Conservation (phyloP, 2,329 filamentous ascomycete genomes). For the Neospermospora avenae region DNA sequence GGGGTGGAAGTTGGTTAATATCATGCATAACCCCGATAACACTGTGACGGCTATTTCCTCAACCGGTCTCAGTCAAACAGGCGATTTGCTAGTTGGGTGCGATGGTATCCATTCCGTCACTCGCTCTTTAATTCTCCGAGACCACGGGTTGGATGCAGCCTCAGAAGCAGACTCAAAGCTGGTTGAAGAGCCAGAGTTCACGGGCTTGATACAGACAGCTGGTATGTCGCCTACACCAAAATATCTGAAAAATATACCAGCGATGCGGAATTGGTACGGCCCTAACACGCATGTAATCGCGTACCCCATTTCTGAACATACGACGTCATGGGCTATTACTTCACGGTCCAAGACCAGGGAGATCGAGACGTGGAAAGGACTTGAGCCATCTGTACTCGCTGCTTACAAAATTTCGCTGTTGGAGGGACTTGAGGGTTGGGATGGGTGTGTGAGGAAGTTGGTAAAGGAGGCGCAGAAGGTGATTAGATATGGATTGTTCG, state of each 20-base stretch:
- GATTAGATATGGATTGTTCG: neutral
- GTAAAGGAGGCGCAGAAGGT: neutral
- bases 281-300: neutral
- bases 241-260: neutral
- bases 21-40: neutral
- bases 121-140: constrained; percentile 3
- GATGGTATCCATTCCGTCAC: constrained; percentile 14
- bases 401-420: neutral
- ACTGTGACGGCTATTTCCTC: neutral
- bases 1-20: neutral
- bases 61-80: neutral
- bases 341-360: neutral
- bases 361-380: neutral
- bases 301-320: neutral
- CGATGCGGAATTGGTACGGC: neutral
- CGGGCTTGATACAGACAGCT: neutral
- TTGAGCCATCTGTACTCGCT: neutral
- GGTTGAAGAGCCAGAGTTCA: neutral
- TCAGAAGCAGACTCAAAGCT: too few relatives aligned
- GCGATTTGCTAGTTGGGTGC: constrained; percentile 17
- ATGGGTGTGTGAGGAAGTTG: neutral
- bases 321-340: neutral
- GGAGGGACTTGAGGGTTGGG: neutral
- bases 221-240: neutral
- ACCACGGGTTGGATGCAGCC: neutral